These are phyloP conservation scores for Trametes versicolor DNA, from an alignment of 1,284 basidiomycete genomes.

Conservation along the genomic window DNA sequence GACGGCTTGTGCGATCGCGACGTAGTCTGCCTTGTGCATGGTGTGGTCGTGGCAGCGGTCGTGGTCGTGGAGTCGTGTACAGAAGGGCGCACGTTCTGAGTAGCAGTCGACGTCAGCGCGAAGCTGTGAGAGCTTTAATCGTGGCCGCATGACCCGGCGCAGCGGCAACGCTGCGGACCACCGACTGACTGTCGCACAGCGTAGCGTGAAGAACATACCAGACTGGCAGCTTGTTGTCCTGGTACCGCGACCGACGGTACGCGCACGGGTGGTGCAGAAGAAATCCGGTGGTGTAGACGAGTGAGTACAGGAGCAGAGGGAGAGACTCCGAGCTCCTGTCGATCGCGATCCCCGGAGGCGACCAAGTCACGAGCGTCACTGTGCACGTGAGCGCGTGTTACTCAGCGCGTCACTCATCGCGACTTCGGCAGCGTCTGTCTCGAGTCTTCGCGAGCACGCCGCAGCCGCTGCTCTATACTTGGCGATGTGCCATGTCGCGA, in stretches of 20 bases:
- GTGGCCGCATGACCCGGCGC: background rate
- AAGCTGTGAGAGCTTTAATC: background rate
- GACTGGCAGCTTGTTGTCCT: background rate
- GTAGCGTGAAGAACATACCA: background rate
- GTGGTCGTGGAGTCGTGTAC: background rate
- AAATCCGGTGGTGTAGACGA: background rate
- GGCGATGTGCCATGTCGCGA: too few relatives aligned
- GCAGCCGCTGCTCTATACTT: too few relatives aligned
- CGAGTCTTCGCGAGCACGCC: background rate
- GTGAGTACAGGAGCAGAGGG: background rate
- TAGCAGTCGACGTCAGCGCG: background rate
- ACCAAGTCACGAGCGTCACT: constrained; percentile 5
- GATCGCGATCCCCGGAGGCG: background rate
- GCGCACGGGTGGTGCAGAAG: background rate
- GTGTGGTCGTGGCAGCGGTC: background rate
- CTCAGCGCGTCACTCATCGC: background rate
- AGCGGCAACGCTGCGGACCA: background rate
- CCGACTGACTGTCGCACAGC: background rate
- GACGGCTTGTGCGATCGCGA: constrained; percentile 60
- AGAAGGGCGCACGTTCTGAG: background rate
- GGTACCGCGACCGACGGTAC: too few relatives aligned
- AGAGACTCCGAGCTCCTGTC: background rate
- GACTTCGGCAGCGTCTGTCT: background rate
- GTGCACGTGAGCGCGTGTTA: constrained; percentile 7
- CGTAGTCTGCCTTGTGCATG: constrained; percentile 39